Percentiles rank a stretch among this genome's conserved stretches.
These are phyloP conservation scores for Trifolium subterraneum DNA, from an alignment of 306 rosid species.

Conservation along the genomic window DNA sequence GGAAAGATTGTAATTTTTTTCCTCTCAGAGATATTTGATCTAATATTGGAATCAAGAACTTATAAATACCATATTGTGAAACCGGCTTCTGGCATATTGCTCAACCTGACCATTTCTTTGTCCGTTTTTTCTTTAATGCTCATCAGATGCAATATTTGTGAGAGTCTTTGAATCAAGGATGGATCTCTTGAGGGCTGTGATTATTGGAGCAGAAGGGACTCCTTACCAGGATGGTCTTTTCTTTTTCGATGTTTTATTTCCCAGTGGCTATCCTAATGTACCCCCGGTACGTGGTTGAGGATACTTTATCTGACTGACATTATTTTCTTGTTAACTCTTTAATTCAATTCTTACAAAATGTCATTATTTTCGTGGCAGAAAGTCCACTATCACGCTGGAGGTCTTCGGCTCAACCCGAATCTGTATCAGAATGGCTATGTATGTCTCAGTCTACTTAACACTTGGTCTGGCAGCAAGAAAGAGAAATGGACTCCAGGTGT, in stretches of 20 bases:
- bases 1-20: neutral
- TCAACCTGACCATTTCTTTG: neutral
- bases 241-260: conserved; percentile 88
- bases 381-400: neutral
- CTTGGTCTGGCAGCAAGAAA: neutral
- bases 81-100: neutral
- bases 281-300: conserved; percentile 75
- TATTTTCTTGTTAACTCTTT: conserved; percentile 20
- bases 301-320: neutral
- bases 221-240: conserved; percentile 96
- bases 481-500: neutral
- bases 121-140: conserved; percentile 16
- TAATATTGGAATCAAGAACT: neutral
- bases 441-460: neutral
- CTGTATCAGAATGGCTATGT: neutral
- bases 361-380: neutral
- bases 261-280: conserved; percentile 65
- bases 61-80: conserved; percentile 23
- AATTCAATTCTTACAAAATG: conserved; percentile 16
- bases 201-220: conserved; percentile 93
- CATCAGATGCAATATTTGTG: conserved; percentile 80
- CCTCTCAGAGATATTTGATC: neutral
- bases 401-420: neutral
- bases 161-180: conserved; percentile 83
- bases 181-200: conserved; percentile 94